Evolutionary conservation across 495 filamentous ascomycete genomes (phyloP).

Genomic region (Penicillium verhagenii): DNA sequence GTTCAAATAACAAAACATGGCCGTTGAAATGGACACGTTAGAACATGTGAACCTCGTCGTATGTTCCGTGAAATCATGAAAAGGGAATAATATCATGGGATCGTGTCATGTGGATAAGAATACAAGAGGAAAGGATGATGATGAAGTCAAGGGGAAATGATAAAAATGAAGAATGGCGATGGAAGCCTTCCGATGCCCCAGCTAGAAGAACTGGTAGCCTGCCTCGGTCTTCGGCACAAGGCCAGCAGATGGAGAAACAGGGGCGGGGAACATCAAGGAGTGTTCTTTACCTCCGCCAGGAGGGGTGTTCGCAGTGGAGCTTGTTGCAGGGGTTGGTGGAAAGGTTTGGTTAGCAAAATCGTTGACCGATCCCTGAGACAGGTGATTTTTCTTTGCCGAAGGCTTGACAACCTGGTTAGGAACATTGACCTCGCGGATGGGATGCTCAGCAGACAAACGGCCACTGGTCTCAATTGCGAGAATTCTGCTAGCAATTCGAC

Average conservation of each 20-base stretch:
- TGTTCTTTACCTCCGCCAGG: constrained; percentile 31
- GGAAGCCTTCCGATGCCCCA: constrained; percentile 5
- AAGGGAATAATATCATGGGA: constrained; percentile 41
- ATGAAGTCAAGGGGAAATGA: too few relatives aligned
- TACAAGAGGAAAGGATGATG: constrained; percentile 38
- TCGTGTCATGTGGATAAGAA: constrained; percentile 47
- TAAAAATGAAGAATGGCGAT: too few relatives aligned
- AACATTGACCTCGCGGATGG: constrained; percentile 38
- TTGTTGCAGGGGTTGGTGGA: constrained; percentile 28
- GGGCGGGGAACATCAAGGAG: constrained; percentile 26
- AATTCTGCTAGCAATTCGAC: constrained; percentile 87
- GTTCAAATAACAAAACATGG: constrained; percentile 16
- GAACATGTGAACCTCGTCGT: too few relatives aligned
- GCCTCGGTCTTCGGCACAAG: constrained; percentile 21
- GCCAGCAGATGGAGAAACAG: constrained; percentile 27
- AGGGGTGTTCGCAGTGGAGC: constrained; percentile 31
- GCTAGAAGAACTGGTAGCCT: constrained; percentile 38
- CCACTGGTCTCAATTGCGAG: constrained; percentile 36
- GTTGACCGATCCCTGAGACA: constrained; percentile 21
- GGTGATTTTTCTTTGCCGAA: constrained; percentile 31
- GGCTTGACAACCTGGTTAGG: constrained; percentile 33
- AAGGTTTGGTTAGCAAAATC: constrained; percentile 30
- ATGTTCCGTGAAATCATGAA: constrained; percentile 48
- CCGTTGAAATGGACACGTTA: too few relatives aligned
- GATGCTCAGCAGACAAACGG: constrained; percentile 35